Evolutionary conservation across 139 green algal species (phyloP).

Genomic region (Chlorella sp.): DNA sequence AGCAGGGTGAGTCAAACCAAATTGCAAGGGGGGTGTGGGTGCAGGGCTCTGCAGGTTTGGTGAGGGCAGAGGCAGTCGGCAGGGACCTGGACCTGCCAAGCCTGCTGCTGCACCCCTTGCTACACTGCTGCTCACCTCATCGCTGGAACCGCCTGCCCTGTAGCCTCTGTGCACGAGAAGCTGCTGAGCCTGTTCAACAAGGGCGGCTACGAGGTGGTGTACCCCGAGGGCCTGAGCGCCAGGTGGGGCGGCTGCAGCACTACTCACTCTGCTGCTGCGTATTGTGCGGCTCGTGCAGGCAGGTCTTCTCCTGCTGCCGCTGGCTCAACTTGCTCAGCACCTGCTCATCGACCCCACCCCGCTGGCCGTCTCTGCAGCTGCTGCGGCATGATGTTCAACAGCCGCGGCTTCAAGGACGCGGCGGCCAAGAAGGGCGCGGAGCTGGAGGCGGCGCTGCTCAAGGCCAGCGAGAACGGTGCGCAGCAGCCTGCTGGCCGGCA

Average conservation of each 20-base stretch:
- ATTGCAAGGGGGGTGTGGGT: too few relatives aligned
- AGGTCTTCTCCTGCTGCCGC: not conserved
- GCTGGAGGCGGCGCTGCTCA: conserved; percentile 86
- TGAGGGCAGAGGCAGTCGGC: too few relatives aligned
- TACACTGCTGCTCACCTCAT: too few relatives aligned
- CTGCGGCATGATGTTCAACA: conserved; percentile 98
- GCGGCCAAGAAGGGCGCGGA: conserved; percentile 68
- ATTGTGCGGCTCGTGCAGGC: not conserved
- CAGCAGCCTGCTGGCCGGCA: too few relatives aligned
- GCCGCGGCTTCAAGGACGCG: conserved; percentile 87
- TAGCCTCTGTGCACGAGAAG: conserved; percentile 87
- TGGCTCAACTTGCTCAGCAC: not conserved
- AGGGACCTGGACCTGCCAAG: too few relatives aligned
- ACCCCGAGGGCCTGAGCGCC: conserved; percentile 77
- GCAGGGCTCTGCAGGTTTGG: too few relatives aligned
- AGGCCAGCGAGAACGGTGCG: conserved; percentile 72
- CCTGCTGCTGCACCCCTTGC: not conserved
- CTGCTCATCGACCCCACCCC: too few relatives aligned
- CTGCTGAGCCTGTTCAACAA: conserved; percentile 93
- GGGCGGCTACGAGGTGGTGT: conserved; percentile 82
- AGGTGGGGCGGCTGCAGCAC: not conserved
- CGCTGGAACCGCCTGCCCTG: too few relatives aligned
- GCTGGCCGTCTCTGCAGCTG: conserved; percentile 58
- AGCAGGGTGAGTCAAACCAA: conserved; percentile 60
- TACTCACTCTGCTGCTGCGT: not conserved